These are phyloP conservation scores for Trypanosoma melophagium DNA, from an alignment of 208 protist genomes.

Conservation along the genomic window DNA sequence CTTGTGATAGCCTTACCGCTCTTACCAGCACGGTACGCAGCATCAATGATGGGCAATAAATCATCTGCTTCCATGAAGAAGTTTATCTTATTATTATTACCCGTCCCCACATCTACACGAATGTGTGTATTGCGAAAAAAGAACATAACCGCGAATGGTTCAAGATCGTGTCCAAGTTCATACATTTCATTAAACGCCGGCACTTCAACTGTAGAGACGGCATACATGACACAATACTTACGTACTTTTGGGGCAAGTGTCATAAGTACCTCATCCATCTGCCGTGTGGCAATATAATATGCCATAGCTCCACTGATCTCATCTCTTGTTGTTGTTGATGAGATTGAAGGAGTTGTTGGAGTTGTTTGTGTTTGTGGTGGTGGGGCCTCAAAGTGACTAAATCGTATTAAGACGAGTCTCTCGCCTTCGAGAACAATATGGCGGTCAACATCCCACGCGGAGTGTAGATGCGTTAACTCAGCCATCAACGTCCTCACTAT, in stretches of 20 bases:
- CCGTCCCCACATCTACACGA: constrained; percentile 98
- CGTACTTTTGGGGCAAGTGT: constrained; percentile 75
- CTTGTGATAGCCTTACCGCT: constrained; percentile 96
- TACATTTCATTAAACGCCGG: constrained; percentile 99
- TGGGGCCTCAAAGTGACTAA: constrained; percentile 59
- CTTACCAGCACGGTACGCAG: constrained; percentile 94
- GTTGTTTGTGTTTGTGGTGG: constrained; percentile 78
- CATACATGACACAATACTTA: constrained; percentile 80
- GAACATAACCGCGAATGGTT: constrained; percentile 98
- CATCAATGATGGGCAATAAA: constrained; percentile 97
- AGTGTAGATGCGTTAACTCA: constrained; percentile 48
- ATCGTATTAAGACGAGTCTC: constrained; percentile 76
- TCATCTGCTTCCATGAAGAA: constrained; percentile 96
- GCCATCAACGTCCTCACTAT: constrained; percentile 17
- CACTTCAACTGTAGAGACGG: constrained; percentile 84
- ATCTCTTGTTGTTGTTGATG: neutral
- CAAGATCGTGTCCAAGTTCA: constrained; percentile 95
- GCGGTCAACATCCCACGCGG: constrained; percentile 86
- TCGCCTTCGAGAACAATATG: constrained; percentile 84
- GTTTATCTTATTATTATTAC: constrained; percentile 99
- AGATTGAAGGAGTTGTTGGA: no score
- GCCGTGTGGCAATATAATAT: constrained; percentile 65
- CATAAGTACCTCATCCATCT: constrained; percentile 70
- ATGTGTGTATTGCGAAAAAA: constrained; percentile 99
- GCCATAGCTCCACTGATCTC: constrained; percentile 27